Evolutionary conservation across 768 basidiomycete species (phyloP).

Genomic region (Calocybe gangraenosa): DNA sequence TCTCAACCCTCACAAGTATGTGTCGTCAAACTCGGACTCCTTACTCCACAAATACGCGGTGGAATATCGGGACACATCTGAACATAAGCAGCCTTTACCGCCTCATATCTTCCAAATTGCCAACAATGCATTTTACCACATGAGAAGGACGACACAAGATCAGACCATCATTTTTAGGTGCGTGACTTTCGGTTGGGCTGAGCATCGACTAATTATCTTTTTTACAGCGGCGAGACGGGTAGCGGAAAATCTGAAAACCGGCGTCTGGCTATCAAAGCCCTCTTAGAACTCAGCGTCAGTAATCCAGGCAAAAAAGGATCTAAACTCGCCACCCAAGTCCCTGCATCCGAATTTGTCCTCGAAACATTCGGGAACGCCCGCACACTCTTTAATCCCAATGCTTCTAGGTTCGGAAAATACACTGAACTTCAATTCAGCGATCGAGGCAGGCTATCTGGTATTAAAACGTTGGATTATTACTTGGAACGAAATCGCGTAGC

Average conservation of each 20-base stretch:
- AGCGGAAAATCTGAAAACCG: constrained; percentile 93
- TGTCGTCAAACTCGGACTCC: constrained; percentile 79
- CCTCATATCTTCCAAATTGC: constrained; percentile 94
- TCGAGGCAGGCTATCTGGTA: constrained; percentile 79
- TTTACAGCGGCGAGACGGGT: constrained; percentile 78
- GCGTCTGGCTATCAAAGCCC: constrained; percentile 83
- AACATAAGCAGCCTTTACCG: constrained; percentile 54
- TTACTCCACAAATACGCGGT: constrained; percentile 82
- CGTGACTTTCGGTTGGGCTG: constrained; percentile 20
- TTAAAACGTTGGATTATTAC: constrained; percentile 97
- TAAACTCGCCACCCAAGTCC: constrained; percentile 82
- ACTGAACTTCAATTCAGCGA: constrained; percentile 97
- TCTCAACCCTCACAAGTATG: constrained; percentile 91
- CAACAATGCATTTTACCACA: constrained; percentile 92
- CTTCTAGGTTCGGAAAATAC: constrained; percentile 96
- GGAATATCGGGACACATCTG: constrained; percentile 74
- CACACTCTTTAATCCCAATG: constrained; percentile 89
- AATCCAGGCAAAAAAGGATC: constrained; percentile 91
- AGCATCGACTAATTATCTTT: constrained; percentile 6
- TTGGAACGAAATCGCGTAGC: constrained; percentile 90
- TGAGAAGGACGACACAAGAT: constrained; percentile 91
- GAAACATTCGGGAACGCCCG: constrained; percentile 93
- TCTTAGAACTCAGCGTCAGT: constrained; percentile 87
- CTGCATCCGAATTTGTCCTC: constrained; percentile 92
- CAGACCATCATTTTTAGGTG: constrained; percentile 86